These are phyloP conservation scores for Auricularia auricula-judae DNA, from an alignment of 768 basidiomycete genomes.

Conservation along the genomic window DNA sequence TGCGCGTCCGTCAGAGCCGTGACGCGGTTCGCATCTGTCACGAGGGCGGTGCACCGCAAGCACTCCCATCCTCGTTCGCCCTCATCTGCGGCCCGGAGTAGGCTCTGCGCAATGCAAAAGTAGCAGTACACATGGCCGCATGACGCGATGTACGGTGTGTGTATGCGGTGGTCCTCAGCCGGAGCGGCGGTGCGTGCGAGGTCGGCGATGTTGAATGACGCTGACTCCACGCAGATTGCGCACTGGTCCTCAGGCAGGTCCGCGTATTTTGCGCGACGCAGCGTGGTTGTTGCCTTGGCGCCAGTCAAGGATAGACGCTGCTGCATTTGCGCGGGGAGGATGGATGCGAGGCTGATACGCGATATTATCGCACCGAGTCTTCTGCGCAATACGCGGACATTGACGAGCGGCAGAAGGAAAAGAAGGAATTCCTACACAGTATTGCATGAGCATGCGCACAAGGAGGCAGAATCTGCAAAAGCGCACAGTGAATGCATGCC, in stretches of 20 bases:
- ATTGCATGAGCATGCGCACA: background rate
- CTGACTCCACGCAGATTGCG: conserved; percentile 80
- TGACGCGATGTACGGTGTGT: conserved; percentile 72
- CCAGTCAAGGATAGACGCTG: conserved; percentile 7
- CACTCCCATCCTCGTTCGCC: conserved; percentile 66
- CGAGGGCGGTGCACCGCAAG: conserved; percentile 60
- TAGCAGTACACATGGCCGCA: conserved; percentile 91
- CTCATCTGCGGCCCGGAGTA: conserved; percentile 64
- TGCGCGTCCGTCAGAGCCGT: conserved; percentile 17
- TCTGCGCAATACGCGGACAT: conserved; percentile 52
- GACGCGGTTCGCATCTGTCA: conserved; percentile 55
- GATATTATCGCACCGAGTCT: conserved; percentile 30
- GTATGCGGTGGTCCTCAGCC: conserved; percentile 42
- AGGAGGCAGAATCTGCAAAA: background rate
- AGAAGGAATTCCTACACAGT: conserved; percentile 77
- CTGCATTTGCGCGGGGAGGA: conserved; percentile 7
- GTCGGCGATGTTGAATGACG: conserved; percentile 37
- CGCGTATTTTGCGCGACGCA: conserved; percentile 49
- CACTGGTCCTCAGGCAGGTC: conserved; percentile 66
- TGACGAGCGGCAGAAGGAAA: conserved; percentile 81
- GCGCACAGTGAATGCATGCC: conserved; percentile 94
- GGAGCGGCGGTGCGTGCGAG: background rate
- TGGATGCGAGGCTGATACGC: conserved; percentile 1
- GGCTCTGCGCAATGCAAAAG: conserved; percentile 76
- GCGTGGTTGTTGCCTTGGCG: background rate